Evolutionary conservation across 371 early-diverging fungal species (phyloP), one percentile per base, ranked within the genome.

Genomic region (Blakeslea trispora): DNA sequence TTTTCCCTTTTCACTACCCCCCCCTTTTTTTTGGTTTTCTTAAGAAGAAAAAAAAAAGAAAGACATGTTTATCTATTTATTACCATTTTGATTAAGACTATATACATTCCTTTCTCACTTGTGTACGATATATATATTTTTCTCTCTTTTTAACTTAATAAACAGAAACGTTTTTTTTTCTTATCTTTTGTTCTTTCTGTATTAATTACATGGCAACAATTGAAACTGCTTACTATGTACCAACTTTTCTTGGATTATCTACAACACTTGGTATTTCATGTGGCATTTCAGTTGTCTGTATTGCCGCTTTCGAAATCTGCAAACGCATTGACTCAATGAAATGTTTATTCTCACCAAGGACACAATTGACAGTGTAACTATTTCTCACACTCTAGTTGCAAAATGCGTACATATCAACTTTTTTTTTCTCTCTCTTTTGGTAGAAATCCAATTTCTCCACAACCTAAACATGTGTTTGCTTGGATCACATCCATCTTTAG

Each of bases 311-410:
- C 59, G 83, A 83, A 53, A 40, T 71, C 4, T 63, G 77, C 44
- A 77, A 84, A 37, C 62, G 71, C 18, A 61, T 71, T 18, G 60
- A 67, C 10, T 75, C 70, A 11, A 62, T 83, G 82, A 77, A 70
- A 55, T 59, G 65, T 63, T 45, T 86, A 53, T 86, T 80, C 59
- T 71, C 81, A 28, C 84, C 86, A 17, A 68, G 84, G 2, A 71
- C 82, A 18, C 76, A 72, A 46, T 63, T 86, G 7, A 34, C 52
- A 32, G 64, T 63, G 86, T 81, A 68, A 66, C 50, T n/a, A 43
- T 4, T 1, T 18, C 24, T 18, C 10, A 13, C 44, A 28, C 7
- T n/a, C 3, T 17, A 55, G 15, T 10, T 32, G 23, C 17, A 14
- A 13, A 32, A n/a, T n/a, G n/a, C 28, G 37, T 4, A 39, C 37